phyloP scores from a whole-genome alignment of 768 basidiomycete genomes.

The Trametes cingulata region DNA sequence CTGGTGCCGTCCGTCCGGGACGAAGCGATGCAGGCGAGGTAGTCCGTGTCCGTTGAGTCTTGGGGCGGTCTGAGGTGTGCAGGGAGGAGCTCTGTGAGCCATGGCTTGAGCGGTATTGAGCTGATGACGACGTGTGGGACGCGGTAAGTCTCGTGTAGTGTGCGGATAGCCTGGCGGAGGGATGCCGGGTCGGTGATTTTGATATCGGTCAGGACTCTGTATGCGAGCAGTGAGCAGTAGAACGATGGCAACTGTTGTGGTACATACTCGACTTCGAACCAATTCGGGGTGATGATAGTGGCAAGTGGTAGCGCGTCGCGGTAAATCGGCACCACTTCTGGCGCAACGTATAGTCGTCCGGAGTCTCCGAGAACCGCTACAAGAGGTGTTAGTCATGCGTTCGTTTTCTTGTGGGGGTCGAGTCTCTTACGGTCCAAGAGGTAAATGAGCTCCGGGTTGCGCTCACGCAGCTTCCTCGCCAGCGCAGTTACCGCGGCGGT shows the following conservation, averaged over 20 bases:
- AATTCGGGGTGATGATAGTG: constrained; percentile 95
- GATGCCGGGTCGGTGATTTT: constrained; percentile 66
- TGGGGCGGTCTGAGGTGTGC: constrained; percentile 37
- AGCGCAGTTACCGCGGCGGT: constrained; percentile 65
- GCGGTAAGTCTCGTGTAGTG: constrained; percentile 72
- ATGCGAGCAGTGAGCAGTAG: not conserved
- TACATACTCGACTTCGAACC: constrained; percentile 91
- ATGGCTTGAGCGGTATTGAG: constrained; percentile 72
- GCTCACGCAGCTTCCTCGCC: constrained; percentile 57
- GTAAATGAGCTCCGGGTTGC: constrained; percentile 70
- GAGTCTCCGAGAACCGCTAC: constrained; percentile 94
- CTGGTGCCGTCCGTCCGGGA: constrained; percentile 36
- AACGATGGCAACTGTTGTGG: not conserved
- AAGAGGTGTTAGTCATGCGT: too few species aligned
- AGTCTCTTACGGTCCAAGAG: constrained; percentile 84
- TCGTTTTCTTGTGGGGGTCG: too few species aligned
- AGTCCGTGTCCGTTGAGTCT: constrained; percentile 35
- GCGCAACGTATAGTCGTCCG: constrained; percentile 84
- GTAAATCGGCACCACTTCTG: constrained; percentile 87
- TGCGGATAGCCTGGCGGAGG: constrained; percentile 64
- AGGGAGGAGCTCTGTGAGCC: constrained; percentile 61
- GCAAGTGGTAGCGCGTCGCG: constrained; percentile 76
- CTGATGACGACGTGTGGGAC: constrained; percentile 92
- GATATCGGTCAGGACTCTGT: constrained; percentile 74
- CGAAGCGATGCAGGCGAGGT: constrained; percentile 81